Percentiles rank a stretch among this genome's conserved stretches.
Conservation (phyloP, 176 grass and related monocot genomes). For the Phoenix roebelenii region DNA sequence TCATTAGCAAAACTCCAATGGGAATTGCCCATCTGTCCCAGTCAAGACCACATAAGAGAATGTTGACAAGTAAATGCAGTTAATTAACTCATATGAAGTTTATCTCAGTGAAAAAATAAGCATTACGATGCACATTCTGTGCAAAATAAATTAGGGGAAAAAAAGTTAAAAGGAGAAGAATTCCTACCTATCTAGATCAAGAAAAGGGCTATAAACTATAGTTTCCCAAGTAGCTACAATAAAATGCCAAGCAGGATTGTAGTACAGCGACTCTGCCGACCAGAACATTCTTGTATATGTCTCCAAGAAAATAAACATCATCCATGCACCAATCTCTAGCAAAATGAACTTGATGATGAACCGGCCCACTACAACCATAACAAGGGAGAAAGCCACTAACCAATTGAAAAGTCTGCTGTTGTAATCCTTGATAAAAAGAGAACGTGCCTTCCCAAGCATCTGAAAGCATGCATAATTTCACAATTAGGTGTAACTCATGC, state of each 20-base stretch:
- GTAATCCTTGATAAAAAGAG: constrained; percentile 83
- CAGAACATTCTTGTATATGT: constrained; percentile 86
- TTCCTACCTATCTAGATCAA: constrained; percentile 75
- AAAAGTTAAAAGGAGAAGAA: neutral
- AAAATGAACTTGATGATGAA: constrained; percentile 75
- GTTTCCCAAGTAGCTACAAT: constrained; percentile 76
- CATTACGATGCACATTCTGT: too few relatives aligned
- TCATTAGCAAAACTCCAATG: constrained; percentile 29
- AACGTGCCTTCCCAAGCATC: constrained; percentile 60
- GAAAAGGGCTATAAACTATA: constrained; percentile 74
- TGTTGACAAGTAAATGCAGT: neutral
- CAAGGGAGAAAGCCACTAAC: constrained; percentile 68
- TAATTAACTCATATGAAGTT: too few relatives aligned
- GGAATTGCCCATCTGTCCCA: constrained; percentile 77
- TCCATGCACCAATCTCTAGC: constrained; percentile 68
- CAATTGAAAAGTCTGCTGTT: constrained; percentile 87
- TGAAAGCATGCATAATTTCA: constrained; percentile 25
- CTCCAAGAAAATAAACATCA: constrained; percentile 84
- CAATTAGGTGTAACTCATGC: constrained; percentile 8
- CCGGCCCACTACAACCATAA: constrained; percentile 68
- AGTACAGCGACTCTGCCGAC: constrained; percentile 74
- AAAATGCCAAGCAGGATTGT: constrained; percentile 76
- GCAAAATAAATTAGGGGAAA: neutral
- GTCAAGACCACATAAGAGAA: neutral
- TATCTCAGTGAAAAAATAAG: too few relatives aligned